Base-by-base conservation (phyloP, 345 rosid genomes). In the Eucalyptus erythrocorys region DNA sequence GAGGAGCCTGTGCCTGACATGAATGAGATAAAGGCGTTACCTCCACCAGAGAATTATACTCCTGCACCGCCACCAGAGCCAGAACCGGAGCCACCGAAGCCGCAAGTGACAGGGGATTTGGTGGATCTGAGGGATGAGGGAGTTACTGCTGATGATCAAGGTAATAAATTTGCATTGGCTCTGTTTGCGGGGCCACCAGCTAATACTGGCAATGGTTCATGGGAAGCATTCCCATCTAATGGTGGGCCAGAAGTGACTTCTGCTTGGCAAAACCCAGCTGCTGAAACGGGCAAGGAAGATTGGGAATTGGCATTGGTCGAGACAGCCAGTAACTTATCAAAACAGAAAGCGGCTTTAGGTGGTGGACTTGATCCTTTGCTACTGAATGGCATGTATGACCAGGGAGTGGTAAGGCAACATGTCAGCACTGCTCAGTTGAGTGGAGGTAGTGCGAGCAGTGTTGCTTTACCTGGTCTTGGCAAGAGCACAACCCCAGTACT, bases 271-370 rank as follows among this genome's bases (percentile, higher is more conserved):
- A 95, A 93, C 47, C 97, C 99, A 7, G 99, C 98, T 47, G 98
- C 98, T 16, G 99, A 98, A 89, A 88, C 87, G 1, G 99, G 96
- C 57, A 98, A 97, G 89, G 98, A 95, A 48, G 99, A 95, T 93
- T 98, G 99, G 99, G 99, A 98, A 86, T 45, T 95, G 89, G 99
- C 98, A 16, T 92, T 98, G 92, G 99, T 96, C 10, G 99, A 96
- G 90, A 89, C 99, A 0, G 97, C 97, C 7, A 95, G 98, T 88
- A 92, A 96, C 90, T 90, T 97, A 64, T 93, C 98, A 1, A 94
- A 92, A 90, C 99, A 97, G 92, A 93, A 94, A 90, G 95, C 97
- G 5, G 91, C 95, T 26, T 48, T 95, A 88, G 97, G 94, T 1
- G 99, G 99, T 27, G 99, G 99, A 13, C 89, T 98, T 16, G 99